Conservation (phyloP, 352 stramenopile genomes). For the Pythium dissimile region DNA sequence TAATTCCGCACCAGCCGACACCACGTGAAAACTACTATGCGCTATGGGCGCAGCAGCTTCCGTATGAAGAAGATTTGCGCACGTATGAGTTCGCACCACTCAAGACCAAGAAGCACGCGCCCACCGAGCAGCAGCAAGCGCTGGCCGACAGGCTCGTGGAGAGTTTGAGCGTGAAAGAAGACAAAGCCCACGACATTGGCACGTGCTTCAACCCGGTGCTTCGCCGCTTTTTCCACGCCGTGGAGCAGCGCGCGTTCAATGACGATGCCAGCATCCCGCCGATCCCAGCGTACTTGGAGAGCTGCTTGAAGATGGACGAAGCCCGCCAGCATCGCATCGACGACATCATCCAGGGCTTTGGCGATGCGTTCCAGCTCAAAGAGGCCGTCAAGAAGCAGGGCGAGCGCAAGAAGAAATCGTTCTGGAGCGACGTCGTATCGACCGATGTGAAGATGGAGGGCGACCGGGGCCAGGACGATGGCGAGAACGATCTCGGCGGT, state of each 20-base stretch:
- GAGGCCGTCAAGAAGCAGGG: slow-evolving; percentile 65
- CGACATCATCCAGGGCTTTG: slow-evolving; percentile 61
- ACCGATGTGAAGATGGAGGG: slow-evolving; percentile 39
- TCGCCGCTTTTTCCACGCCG: slow-evolving; percentile 65
- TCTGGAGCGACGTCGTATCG: slow-evolving; percentile 68
- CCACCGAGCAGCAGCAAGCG: slow-evolving; percentile 51
- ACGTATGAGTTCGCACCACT: slow-evolving; percentile 77
- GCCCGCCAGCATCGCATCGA: slow-evolving; percentile 39
- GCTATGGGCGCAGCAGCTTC: slow-evolving; percentile 71
- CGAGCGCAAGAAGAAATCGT: slow-evolving; percentile 69
- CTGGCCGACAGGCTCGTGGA: slow-evolving; percentile 71
- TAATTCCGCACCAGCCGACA: slow-evolving; percentile 54
- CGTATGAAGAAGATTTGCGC: slow-evolving; percentile 77
- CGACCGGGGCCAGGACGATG: slow-evolving; percentile 12
- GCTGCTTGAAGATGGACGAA: slow-evolving; percentile 60
- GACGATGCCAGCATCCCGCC: slow-evolving; percentile 39
- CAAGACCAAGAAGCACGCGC: slow-evolving; percentile 43
- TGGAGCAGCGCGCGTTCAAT: slow-evolving; percentile 55
- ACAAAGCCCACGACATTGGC: slow-evolving; percentile 56
- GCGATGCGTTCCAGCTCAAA: slow-evolving; percentile 71
- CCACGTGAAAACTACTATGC: slow-evolving; percentile 54
- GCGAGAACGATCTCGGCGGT: slow-evolving; percentile 15
- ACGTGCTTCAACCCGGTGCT: slow-evolving; percentile 72
- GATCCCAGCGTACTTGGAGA: slow-evolving; percentile 56
- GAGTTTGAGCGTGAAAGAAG: slow-evolving; percentile 59